phyloP scores from a whole-genome alignment of 176 grass and related monocot genomes.

The Carex myosuroides region DNA sequence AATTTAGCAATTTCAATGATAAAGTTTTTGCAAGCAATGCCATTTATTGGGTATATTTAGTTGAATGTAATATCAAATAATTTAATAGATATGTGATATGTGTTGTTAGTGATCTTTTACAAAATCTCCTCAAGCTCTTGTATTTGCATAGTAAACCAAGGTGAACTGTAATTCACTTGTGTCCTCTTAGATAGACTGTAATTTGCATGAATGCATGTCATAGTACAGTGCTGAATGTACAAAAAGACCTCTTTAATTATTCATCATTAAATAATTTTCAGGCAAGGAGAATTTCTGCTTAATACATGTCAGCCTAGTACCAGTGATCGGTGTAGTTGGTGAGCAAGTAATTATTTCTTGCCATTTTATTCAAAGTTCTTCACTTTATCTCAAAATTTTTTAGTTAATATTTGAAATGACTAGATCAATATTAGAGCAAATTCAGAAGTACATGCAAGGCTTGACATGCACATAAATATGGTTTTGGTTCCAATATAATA shows the following conservation, averaged over 20 bases:
- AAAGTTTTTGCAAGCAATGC: neutral
- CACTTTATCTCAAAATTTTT: neutral
- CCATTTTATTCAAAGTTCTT: neutral
- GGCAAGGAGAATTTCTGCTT: conserved; percentile 98
- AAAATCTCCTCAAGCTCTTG: neutral
- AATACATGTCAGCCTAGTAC: conserved; percentile 96
- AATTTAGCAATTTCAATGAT: neutral
- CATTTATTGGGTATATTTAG: neutral
- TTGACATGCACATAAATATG: neutral
- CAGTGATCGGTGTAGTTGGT: conserved; percentile 89
- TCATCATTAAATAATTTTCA: conserved; percentile 21
- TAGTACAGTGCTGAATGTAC: neutral
- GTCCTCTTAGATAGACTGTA: neutral
- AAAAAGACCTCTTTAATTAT: neutral
- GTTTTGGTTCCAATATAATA: conserved; percentile 11
- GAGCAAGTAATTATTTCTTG: conserved; percentile 81
- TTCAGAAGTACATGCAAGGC: neutral
- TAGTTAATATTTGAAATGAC: neutral
- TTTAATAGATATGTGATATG: neutral
- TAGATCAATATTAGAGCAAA: neutral
- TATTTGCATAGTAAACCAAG: neutral
- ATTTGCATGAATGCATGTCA: neutral
- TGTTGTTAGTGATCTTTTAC: neutral
- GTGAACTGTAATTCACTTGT: neutral
- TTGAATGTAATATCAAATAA: neutral